These are phyloP conservation scores for Quercus parvula DNA, from an alignment of 306 rosid genomes.

Conservation along the genomic window DNA sequence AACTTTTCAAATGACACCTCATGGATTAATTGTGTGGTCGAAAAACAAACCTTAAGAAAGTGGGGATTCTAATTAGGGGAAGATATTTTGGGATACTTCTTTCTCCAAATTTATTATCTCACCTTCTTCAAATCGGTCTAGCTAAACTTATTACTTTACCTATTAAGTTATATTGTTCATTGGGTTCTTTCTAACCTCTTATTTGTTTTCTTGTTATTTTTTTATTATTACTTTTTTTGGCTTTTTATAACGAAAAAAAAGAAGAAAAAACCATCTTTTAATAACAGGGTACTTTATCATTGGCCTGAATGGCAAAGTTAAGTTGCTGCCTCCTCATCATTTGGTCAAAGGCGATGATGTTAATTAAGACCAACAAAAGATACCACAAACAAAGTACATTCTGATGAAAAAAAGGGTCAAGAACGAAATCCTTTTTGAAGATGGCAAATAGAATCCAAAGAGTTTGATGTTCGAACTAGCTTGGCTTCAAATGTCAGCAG, in stretches of 20 bases:
- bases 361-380: not conserved
- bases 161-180: not conserved
- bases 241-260: no score
- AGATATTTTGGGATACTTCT: not conserved
- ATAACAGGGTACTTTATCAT: not conserved
- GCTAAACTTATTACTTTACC: not conserved
- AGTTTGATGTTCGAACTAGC: not conserved
- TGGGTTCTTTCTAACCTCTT: not conserved
- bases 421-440: constrained; percentile 6
- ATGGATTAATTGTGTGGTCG: not conserved
- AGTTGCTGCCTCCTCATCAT: not conserved
- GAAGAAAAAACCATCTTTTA: not conserved
- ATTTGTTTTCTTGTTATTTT: not conserved
- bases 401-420: not conserved
- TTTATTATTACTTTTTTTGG: not conserved
- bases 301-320: not conserved
- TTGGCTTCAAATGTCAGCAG: constrained; percentile 3
- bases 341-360: constrained; percentile 6
- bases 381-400: not conserved
- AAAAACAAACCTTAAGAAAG: no score
- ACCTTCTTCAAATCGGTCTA: not conserved
- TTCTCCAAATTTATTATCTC: not conserved
- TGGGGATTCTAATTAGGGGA: not conserved
- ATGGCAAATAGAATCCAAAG: constrained; percentile 17
- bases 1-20: not conserved